These are phyloP conservation scores for Gynostemma pentaphyllum DNA, from an alignment of 306 rosid genomes.

Conservation along the genomic window DNA sequence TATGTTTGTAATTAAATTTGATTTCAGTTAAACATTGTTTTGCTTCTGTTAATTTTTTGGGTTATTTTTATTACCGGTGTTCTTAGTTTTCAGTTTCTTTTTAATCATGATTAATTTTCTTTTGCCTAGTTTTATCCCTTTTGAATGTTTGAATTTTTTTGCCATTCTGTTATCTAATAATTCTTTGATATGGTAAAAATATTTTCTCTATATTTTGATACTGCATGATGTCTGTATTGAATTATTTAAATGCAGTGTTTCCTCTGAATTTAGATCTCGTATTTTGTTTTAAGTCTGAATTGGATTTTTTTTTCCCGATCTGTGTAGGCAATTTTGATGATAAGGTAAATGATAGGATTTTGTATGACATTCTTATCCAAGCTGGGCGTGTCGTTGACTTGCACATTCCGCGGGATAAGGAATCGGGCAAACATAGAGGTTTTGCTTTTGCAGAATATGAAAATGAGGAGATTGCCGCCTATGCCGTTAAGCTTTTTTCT, in stretches of 20 bases:
- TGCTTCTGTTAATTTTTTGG: background rate
- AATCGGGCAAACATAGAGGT: slow-evolving; percentile 59
- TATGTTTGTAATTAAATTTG: background rate
- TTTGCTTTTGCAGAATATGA: slow-evolving; percentile 88
- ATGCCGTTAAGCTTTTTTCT: slow-evolving; percentile 87
- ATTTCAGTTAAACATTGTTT: background rate
- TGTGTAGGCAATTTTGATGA: slow-evolving; percentile 78
- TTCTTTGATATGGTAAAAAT: background rate
- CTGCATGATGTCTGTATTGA: background rate
- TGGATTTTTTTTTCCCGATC: slow-evolving; percentile 3
- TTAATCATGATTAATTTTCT: background rate
- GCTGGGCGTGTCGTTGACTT: slow-evolving; percentile 79
- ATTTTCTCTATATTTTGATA: background rate
- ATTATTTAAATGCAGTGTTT: background rate
- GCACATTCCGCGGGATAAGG: slow-evolving; percentile 82
- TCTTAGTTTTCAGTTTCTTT: background rate
- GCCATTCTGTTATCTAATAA: background rate
- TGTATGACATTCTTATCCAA: slow-evolving; percentile 78
- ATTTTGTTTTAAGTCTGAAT: background rate
- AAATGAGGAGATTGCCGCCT: slow-evolving; percentile 67
- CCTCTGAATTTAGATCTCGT: background rate
- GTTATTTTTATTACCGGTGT: background rate
- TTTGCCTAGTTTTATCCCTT: background rate
- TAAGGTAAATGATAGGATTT: slow-evolving; percentile 72
- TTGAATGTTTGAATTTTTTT: background rate